Base-by-base conservation (phyloP, 441 rosid genomes). In the Adansonia grandidieri region DNA sequence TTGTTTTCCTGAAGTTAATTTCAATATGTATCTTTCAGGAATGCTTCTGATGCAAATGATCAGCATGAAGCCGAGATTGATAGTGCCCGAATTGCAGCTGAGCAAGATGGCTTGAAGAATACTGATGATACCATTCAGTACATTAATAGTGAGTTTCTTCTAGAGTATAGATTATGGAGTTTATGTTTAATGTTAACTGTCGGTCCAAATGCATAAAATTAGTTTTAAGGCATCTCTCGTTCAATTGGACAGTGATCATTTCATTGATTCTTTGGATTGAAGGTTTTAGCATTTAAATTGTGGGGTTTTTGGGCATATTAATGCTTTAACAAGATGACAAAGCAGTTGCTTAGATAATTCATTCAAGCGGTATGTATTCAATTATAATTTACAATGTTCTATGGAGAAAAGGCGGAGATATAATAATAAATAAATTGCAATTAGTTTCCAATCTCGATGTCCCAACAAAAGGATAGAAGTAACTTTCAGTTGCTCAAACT, bases 51-150 rank as follows among this genome's bases (percentile, higher is more conserved):
- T 57, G 79, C 66, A 75, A 87, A 89, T 45, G 97, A 97, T 80
- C 92, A 89, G 81, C 98, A 93, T 76, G 97, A 88, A 78, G 76
- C 80, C 9, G 98, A 95, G 84, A 83, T 97, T 74, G 88, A 83
- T 82, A 81, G 89, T 60, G 88, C 94, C 74, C 82, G 91, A 71
- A 82, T 80, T 82, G 86, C 88, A 15, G 93, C 96, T 28, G 97
- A 92, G 85, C 81, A 87, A 81, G 97, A 95, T 76, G 86, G 82
- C 73, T 84, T 86, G 64, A 85, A 79, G 63, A 87, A 82, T 78
- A 84, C 80, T 9, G 86, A 88, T 24, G 93, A 95, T 77, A 62
- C 87, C 9, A 82, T 87, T 65, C 83, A 86, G 73, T 91, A 85
- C 51, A 84, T 92, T 71, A 88, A 88, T 61, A 60, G 98, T 93